Evolutionary conservation across 1,284 basidiomycete species (phyloP).

Genomic region (Chalciporus sp.): DNA sequence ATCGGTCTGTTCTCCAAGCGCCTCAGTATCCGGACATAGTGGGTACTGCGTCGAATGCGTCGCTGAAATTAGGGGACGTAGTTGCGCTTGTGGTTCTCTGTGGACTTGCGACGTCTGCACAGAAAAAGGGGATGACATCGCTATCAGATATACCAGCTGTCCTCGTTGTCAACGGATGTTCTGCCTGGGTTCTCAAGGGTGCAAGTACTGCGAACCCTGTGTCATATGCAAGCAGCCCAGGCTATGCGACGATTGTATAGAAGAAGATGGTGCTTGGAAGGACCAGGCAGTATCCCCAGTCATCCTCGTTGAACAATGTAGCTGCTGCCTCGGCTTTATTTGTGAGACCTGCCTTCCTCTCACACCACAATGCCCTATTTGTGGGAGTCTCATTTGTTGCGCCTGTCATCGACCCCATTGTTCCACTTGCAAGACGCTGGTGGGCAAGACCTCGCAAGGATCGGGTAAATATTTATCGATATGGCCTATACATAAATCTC

Average conservation of each 20-base stretch:
- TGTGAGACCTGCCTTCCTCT: no score
- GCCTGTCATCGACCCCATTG: no score
- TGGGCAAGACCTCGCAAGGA: no score
- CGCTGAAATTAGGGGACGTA: neutral
- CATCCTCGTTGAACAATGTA: conserved; percentile 1
- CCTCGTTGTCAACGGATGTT: conserved; percentile 15
- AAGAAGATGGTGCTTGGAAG: conserved; percentile 8
- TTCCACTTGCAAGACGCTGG: no score
- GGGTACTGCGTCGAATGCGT: conserved; percentile 13
- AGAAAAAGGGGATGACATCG: neutral
- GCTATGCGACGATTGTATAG: conserved; percentile 15
- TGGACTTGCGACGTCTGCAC: conserved; percentile 17
- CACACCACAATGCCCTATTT: no score
- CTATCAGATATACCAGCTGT: conserved; percentile 7
- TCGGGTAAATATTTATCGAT: no score
- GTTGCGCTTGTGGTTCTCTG: neutral
- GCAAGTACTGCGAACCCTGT: conserved; percentile 2
- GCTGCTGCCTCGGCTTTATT: neutral
- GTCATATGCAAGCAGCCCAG: conserved; percentile 9
- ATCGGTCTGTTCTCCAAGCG: no score
- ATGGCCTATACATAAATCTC: no score
- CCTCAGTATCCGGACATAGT: no score
- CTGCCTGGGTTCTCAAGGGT: conserved; percentile 8
- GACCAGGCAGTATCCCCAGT: neutral
- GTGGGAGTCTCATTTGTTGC: no score